Evolutionary conservation across 2,329 filamentous ascomycete genomes (phyloP), one percentile per base, ranked within the genome.

Genomic region (Fusarium lyarnte): DNA sequence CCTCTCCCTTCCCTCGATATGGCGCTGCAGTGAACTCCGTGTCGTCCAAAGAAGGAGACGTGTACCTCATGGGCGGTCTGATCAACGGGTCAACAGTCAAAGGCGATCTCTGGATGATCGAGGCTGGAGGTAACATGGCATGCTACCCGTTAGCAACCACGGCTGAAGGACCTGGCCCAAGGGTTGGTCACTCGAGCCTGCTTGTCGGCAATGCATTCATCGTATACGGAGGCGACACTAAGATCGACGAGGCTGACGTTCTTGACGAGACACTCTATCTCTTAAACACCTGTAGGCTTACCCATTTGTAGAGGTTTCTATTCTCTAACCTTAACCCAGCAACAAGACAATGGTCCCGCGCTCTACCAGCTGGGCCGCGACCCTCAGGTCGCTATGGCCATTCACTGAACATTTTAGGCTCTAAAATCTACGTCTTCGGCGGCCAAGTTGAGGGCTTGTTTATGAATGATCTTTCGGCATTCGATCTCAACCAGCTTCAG

Each of bases 171-270:
- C 97, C 96, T 3, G 95, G 96, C 8, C 96, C 97, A 3, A 90
- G 96, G 84, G 96, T 99, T 58, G 96, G 96, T 7, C 96, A 99
- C 84, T 89, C 95, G 25, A 97, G 95, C 85, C 86, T 99, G 78
- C 87, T 99, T 21, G 96, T 99, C 59, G 97, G 97, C 64, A 99
- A 99, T 82, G 96, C 96, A 1, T 99, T 98, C 81, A 99, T 99
- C 76, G 96, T 99, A 17, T 99, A 98, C 79, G 97, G 96, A 54
- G 96, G 96, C 79, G 97, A 99, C 81, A 99, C 96, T 57, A 99
- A 99, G 83, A 92, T 97, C 80, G 94, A 98, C 61, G 96, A 98
- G 78, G 90, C 90, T 36, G 96, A 99, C 82, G 87, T 93, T 53
- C 85, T 99, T 64, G 96, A 99, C 78, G 95, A 99, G 83, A 98